Percentiles rank a stretch among this genome's conserved stretches.
Evolutionary conservation across 2,329 filamentous ascomycete genomes (phyloP).

Genomic region (Fusarium sp.): DNA sequence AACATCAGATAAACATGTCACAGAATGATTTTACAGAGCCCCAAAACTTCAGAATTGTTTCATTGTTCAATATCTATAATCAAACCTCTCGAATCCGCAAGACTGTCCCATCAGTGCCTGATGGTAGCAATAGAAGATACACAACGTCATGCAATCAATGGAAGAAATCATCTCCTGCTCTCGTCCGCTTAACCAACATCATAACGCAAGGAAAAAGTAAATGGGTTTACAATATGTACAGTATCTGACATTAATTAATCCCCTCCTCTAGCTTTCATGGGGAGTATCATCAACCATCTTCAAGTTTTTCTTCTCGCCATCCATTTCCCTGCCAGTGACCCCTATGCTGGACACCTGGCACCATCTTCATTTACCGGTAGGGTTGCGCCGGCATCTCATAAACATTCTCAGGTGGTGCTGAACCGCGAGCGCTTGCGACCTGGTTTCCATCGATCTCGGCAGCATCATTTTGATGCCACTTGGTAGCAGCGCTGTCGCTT

Average conservation of each 20-base stretch:
- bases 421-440: conserved; percentile 44
- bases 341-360: not conserved
- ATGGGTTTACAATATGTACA: conserved; percentile 46
- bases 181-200: conserved; percentile 32
- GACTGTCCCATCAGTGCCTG: not conserved
- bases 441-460: conserved; percentile 55
- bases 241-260: conserved; percentile 48
- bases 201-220: conserved; percentile 37
- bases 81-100: conserved; percentile 20
- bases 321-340: conserved; percentile 6
- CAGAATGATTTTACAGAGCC: not conserved
- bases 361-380: conserved; percentile 48
- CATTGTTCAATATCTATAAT: conserved; percentile 11
- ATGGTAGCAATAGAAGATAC: conserved; percentile 18
- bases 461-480: conserved; percentile 52
- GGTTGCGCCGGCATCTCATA: conserved; percentile 57
- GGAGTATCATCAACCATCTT: conserved; percentile 30
- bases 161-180: conserved; percentile 13
- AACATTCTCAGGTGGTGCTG: conserved; percentile 50
- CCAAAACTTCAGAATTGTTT: conserved; percentile 2
- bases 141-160: conserved; percentile 21
- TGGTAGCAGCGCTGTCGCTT: conserved; percentile 47
- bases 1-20: not conserved
- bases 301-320: conserved; percentile 25
- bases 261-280: conserved; percentile 17